Percentiles rank a stretch among this genome's conserved stretches.
Conservation (phyloP, 176 grass and related monocot species). For the Puya raimondii region DNA sequence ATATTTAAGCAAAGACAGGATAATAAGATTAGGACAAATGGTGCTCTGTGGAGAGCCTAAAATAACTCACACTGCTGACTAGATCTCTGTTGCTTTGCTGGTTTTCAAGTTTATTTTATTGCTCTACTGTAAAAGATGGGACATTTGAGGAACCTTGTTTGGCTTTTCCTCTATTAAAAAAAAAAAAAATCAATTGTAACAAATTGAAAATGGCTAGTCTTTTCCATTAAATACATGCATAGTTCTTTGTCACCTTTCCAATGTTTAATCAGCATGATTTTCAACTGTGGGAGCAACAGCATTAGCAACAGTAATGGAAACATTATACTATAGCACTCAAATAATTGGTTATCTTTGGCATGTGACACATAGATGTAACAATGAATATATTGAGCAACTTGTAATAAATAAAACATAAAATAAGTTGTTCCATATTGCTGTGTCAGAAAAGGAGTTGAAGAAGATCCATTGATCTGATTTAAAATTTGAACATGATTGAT, state of each 20-base stretch:
- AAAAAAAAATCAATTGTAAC: background rate
- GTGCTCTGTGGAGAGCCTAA: constrained; percentile 2
- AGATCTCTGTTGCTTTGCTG: constrained; percentile 8
- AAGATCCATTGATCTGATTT: constrained; percentile 1
- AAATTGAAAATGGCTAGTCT: no score
- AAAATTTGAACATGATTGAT: background rate
- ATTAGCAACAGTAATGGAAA: no score
- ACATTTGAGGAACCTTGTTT: background rate
- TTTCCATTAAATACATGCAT: no score
- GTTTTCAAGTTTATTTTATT: background rate
- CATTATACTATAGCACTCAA: no score
- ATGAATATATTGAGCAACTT: background rate
- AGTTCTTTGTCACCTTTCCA: no score
- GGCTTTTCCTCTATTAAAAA: background rate
- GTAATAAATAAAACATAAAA: background rate
- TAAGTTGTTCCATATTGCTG: background rate
- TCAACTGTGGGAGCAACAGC: no score
- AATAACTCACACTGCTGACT: constrained; percentile 5
- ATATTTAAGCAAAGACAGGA: background rate
- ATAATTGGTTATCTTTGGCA: no score
- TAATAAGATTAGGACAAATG: background rate
- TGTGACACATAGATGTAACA: no score
- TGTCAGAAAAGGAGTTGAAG: background rate
- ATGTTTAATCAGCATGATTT: no score
- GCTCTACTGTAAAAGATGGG: background rate